Conservation (phyloP, 108 stramenopile genomes). For the Stephanodiscus triporus region DNA sequence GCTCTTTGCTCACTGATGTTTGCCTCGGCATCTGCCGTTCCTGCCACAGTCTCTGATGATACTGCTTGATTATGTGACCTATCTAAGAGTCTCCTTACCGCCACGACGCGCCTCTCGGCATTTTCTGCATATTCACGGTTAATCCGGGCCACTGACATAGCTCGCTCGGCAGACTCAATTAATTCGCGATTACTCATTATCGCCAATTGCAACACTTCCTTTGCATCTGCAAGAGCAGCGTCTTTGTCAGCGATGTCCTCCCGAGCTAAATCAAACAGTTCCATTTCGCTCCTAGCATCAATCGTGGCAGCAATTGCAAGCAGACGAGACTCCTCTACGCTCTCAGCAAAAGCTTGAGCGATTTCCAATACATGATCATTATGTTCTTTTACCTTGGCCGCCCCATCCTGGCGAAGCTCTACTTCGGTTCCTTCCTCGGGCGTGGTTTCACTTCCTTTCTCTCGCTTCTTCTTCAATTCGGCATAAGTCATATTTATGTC, state of each 20-base stretch:
- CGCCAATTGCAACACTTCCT: slow-evolving; percentile 50
- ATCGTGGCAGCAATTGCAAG: slow-evolving; percentile 51
- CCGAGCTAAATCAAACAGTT: slow-evolving; percentile 57
- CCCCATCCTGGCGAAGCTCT: slow-evolving; percentile 43
- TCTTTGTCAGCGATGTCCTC: slow-evolving; percentile 56
- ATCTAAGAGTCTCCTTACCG: slow-evolving; percentile 57
- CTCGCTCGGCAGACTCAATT: slow-evolving; percentile 59
- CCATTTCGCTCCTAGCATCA: slow-evolving; percentile 61
- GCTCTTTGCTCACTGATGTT: slow-evolving; percentile 86
- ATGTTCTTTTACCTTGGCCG: slow-evolving; percentile 45
- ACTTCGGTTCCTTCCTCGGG: slow-evolving; percentile 50
- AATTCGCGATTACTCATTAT: slow-evolving; percentile 46
- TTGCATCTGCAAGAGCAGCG: slow-evolving; percentile 56
- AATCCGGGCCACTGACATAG: slow-evolving; percentile 59
- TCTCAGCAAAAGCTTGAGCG: slow-evolving; percentile 63
- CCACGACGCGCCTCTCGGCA: slow-evolving; percentile 55
- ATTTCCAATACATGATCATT: slow-evolving; percentile 63
- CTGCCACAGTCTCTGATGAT: slow-evolving; percentile 74
- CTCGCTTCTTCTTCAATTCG: slow-evolving; percentile 39
- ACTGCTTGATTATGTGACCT: slow-evolving; percentile 55
- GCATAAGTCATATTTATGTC: slow-evolving; percentile 46
- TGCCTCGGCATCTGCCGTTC: slow-evolving; percentile 79
- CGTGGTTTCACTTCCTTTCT: slow-evolving; percentile 2
- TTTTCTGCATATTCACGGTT: slow-evolving; percentile 72
- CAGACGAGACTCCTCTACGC: slow-evolving; percentile 57